Base-by-base conservation (phyloP, 140 eudicot genomes). In the Flaveria floridana region DNA sequence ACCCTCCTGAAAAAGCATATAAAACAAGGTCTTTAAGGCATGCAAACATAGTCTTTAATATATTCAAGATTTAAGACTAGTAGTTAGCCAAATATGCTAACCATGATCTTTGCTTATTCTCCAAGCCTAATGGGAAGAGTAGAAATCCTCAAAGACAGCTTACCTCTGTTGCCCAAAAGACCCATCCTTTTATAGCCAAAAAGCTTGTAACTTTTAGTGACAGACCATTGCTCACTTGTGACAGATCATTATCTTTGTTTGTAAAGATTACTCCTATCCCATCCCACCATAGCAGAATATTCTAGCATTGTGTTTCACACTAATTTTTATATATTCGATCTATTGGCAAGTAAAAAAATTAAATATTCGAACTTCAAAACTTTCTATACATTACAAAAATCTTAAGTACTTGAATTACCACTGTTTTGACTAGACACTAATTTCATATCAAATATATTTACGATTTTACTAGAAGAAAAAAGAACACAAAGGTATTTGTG, bases 131-230 rank as follows among this genome's bases (percentile, higher is more conserved):
- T 26, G 44, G 20, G 30, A 53, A 51, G 51, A 59, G 69, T 16
- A 75, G 14, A 76, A 75, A 57, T 73, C 9, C 59, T 37, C 53
- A 67, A 47, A 50, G 79, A 72, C 21, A 73, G n/a, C 41, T 39
- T 76, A 65, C 79, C 55, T 83, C 46, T 64, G 76, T 42, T 66
- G 79, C 41, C 70, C 41, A 71, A 52, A 47, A 66, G 67, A 76
- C 65, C 42, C 59, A 7, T 74, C 82, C 76, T 86, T 89, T 75
- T 89, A 89, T 89, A 89, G 96, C 85, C 84, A 63, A 76, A 71
- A 68, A 48, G 30, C 47, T 52, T 72, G 59, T 23, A 72, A 47
- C 23, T 57, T 61, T 1, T 72, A 65, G 75, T 75, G 84, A 68
- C 82, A 79, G 68, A 73, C 82, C 81, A 75, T 71, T 48, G 70